Percentiles rank a stretch among this genome's conserved stretches.
These are phyloP conservation scores for Ceriops zippeliana DNA, from an alignment of 345 rosid genomes.

Conservation along the genomic window DNA sequence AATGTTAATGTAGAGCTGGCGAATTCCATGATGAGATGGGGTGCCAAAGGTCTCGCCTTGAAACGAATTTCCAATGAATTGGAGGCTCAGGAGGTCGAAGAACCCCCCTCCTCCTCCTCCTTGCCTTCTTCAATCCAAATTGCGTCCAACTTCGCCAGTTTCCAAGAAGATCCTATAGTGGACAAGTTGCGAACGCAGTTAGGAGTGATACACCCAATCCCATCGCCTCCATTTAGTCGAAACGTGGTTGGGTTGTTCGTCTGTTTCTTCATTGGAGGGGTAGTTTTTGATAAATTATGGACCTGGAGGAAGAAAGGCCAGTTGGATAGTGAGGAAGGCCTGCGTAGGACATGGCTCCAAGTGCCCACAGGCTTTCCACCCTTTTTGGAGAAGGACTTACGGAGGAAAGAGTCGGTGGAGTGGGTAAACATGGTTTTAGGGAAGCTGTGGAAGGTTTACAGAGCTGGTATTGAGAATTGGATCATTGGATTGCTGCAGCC, in stretches of 20 bases:
- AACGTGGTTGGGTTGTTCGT: slow-evolving; percentile 61
- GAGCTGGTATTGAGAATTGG: slow-evolving; percentile 93
- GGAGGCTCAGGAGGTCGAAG: slow-evolving; percentile 27
- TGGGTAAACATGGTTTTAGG: slow-evolving; percentile 99
- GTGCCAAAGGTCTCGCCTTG: slow-evolving; percentile 3
- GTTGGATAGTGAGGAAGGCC: slow-evolving; percentile 6
- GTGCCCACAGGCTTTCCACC: slow-evolving; percentile 75
- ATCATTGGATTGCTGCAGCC: slow-evolving; percentile 84
- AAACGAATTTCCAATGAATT: slow-evolving; percentile 49
- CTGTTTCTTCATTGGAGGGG: slow-evolving; percentile 89
- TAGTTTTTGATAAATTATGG: slow-evolving; percentile 81
- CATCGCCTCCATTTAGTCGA: slow-evolving; percentile 76
- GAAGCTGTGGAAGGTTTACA: slow-evolving; percentile 92
- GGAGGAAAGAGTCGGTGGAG: slow-evolving; percentile 94
- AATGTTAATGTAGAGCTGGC: slow-evolving; percentile 28
- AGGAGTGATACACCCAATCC: slow-evolving; percentile 86
- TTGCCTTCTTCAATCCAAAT: slow-evolving; percentile 29
- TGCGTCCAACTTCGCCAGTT: slow-evolving; percentile 53
- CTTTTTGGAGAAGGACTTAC: slow-evolving; percentile 90
- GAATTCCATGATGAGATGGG: slow-evolving; percentile 27
- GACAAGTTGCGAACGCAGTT: slow-evolving; percentile 84
- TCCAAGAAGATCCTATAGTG: slow-evolving; percentile 80
- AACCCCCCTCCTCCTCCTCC: neutral
- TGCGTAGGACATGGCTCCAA: slow-evolving; percentile 57
- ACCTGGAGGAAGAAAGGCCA: slow-evolving; percentile 46